A percentile compares a stretch with the other conserved stretches of the same genome.
These are phyloP conservation scores for Tylopilus balloui DNA, from an alignment of 768 basidiomycete species.

Conservation along the genomic window DNA sequence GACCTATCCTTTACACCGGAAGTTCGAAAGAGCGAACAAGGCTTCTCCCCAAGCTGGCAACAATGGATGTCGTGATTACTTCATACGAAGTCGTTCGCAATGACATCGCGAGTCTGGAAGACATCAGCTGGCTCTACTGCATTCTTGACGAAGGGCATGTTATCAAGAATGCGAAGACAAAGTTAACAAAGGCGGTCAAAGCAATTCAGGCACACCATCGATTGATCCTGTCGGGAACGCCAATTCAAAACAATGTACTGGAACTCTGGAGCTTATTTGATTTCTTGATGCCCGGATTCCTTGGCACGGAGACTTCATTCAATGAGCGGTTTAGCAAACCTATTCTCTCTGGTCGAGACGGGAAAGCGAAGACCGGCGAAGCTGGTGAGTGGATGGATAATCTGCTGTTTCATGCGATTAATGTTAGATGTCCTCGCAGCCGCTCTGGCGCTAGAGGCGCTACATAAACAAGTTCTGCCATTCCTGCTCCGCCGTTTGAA, in stretches of 20 bases:
- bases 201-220: slow-evolving; percentile 86
- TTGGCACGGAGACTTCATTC: slow-evolving; percentile 93
- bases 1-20: slow-evolving; percentile 85
- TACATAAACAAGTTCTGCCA: slow-evolving; percentile 99
- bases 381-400: slow-evolving; percentile 59
- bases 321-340: slow-evolving; percentile 96
- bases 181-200: slow-evolving; percentile 95
- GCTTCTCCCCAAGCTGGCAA: slow-evolving; percentile 58
- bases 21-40: slow-evolving; percentile 74
- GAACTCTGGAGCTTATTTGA: slow-evolving; percentile 99
- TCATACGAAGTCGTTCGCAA: slow-evolving; percentile 98
- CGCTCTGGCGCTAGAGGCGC: slow-evolving; percentile 86
- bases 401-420: neutral
- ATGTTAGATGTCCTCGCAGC: slow-evolving; percentile 46
- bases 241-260: slow-evolving; percentile 97
- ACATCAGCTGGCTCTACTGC: slow-evolving; percentile 88
- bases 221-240: slow-evolving; percentile 92
- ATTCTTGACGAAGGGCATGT: slow-evolving; percentile 98
- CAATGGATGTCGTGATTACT: slow-evolving; percentile 89
- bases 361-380: slow-evolving; percentile 91
- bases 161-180: slow-evolving; percentile 98
- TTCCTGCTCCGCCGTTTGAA: slow-evolving; percentile 95
- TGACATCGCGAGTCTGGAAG: slow-evolving; percentile 74
- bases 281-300: slow-evolving; percentile 98
- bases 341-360: slow-evolving; percentile 90